A percentile compares a stretch with the other conserved stretches of the same genome.
Evolutionary conservation across 495 filamentous ascomycete genomes (phyloP).

Genomic region (Margaritispora aquatica): DNA sequence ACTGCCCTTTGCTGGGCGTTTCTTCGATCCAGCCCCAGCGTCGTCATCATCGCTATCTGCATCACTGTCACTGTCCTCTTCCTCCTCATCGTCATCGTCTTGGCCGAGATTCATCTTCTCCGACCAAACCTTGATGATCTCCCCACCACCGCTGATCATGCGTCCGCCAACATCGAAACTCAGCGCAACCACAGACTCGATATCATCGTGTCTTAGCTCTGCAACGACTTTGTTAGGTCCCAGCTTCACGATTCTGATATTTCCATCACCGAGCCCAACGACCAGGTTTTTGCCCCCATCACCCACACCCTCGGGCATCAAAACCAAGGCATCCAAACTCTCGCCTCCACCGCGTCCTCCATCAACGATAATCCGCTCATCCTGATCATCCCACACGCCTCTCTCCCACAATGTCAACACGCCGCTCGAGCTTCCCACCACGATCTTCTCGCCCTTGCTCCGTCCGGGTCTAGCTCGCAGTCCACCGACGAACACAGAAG

Average conservation of each 20-base stretch:
- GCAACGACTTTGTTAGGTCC: conserved; percentile 53
- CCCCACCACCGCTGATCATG: conserved; percentile 81
- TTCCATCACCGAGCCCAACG: conserved; percentile 71
- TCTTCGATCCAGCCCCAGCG: conserved; percentile 27
- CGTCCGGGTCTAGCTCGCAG: conserved; percentile 49
- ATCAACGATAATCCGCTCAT: conserved; percentile 74
- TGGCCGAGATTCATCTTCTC: conserved; percentile 39
- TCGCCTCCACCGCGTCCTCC: conserved; percentile 50
- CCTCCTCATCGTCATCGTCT: conserved; percentile 35
- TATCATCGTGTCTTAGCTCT: conserved; percentile 69
- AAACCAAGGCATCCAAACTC: conserved; percentile 62
- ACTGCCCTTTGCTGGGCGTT: conserved; percentile 11
- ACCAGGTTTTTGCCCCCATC: conserved; percentile 63
- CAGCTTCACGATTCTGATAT: conserved; percentile 37
- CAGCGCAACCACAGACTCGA: conserved; percentile 72
- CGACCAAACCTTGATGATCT: conserved; percentile 80
- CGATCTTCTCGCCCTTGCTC: conserved; percentile 66
- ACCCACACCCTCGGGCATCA: conserved; percentile 58
- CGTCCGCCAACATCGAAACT: conserved; percentile 77
- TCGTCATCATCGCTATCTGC: conserved; percentile 25
- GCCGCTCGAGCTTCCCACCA: conserved; percentile 73
- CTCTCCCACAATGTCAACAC: conserved; percentile 89
- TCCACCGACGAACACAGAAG: conserved; percentile 67
- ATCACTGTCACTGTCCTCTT: conserved; percentile 26
- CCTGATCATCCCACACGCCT: conserved; percentile 90